phyloP scores from a whole-genome alignment of 768 basidiomycete genomes.

The Mycena vitilis region DNA sequence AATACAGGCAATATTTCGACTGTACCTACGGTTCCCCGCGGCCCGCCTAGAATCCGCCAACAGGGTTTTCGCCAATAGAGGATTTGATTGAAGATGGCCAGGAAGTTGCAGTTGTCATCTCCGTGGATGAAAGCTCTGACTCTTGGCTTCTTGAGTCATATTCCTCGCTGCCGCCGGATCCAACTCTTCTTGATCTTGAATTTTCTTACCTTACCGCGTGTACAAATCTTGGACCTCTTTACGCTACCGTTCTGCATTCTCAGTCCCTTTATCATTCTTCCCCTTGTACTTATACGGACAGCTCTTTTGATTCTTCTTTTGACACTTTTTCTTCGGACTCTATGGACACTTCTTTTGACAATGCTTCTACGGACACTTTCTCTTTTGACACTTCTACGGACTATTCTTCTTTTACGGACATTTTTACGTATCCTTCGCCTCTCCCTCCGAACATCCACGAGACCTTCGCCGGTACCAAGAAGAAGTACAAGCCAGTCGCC shows the following conservation, averaged over 20 bases:
- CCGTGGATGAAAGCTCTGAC: neutral
- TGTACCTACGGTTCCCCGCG: conserved; percentile 23
- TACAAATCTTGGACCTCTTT: neutral
- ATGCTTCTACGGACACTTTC: too few relatives aligned
- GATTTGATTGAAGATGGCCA: conserved; percentile 31
- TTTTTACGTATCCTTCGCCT: neutral
- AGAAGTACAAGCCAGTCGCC: conserved; percentile 42
- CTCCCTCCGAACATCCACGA: neutral
- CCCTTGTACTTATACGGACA: conserved; percentile 6
- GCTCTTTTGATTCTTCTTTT: neutral
- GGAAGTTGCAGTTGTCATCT: conserved; percentile 9
- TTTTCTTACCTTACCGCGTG: conserved; percentile 14
- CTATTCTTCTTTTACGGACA: too few relatives aligned
- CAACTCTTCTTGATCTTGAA: neutral
- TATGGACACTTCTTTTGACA: neutral
- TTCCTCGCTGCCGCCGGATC: conserved; percentile 5
- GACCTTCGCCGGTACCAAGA: conserved; percentile 11
- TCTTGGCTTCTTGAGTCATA: conserved; percentile 12
- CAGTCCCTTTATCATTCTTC: conserved; percentile 12
- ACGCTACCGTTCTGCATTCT: conserved; percentile 8
- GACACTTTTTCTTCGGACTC: neutral
- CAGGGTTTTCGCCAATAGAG: conserved; percentile 13
- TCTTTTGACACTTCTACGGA: too few relatives aligned
- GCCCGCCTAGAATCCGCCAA: neutral
- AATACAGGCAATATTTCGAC: conserved; percentile 10